phyloP scores from a whole-genome alignment of 78 protist genomes.

The Chrysochromulina tobinii region DNA sequence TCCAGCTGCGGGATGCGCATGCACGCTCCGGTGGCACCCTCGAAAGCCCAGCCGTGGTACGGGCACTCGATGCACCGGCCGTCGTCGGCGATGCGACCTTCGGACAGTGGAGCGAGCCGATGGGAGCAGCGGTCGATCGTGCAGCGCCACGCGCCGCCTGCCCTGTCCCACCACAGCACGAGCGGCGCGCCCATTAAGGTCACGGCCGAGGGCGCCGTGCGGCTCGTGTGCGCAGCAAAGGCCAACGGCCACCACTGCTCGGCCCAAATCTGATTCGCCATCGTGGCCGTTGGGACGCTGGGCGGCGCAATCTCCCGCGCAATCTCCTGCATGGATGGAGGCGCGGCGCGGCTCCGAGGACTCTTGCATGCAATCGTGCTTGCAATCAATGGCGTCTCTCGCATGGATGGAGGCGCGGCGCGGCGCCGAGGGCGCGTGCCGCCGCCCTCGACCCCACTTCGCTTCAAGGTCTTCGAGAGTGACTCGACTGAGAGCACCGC shows the following conservation, averaged over 20 bases:
- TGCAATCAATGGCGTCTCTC: no score
- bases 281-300: no score
- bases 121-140: background rate
- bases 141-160: background rate
- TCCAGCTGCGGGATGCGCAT: slow-evolving; percentile 7
- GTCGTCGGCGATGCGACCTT: background rate
- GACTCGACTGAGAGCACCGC: no score
- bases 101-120: background rate
- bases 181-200: background rate
- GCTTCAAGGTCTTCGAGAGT: no score
- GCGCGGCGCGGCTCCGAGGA: no score
- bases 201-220: background rate
- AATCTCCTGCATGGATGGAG: no score
- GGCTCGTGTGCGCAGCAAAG: background rate
- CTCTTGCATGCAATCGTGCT: no score
- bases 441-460: no score
- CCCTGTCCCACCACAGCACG: slow-evolving; percentile 3
- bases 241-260: slow-evolving; percentile 13
- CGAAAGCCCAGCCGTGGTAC: slow-evolving; percentile 28
- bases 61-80: slow-evolving; percentile 12
- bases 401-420: no score
- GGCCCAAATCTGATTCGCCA: background rate
- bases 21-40: background rate
- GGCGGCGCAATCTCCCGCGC: no score
- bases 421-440: no score